These are phyloP conservation scores for Senna siamea DNA, from an alignment of 306 rosid genomes.

Conservation along the genomic window DNA sequence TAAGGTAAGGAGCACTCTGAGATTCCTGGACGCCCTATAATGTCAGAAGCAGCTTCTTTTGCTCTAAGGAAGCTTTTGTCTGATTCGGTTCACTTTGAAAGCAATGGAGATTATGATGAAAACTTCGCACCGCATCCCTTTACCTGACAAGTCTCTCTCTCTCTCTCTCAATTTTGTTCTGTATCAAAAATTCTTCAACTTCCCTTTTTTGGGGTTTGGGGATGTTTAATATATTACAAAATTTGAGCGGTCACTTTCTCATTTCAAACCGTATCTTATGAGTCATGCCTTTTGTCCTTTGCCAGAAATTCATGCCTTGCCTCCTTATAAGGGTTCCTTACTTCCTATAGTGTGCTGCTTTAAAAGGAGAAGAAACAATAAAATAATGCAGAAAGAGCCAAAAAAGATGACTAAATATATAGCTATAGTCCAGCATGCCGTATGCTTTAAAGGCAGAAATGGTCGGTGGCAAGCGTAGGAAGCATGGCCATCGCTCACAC, in stretches of 20 bases:
- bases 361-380: constrained; percentile 38
- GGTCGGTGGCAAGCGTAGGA: constrained; percentile 15
- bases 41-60: constrained; percentile 67
- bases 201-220: constrained; percentile 37
- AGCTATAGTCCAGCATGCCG: constrained; percentile 26
- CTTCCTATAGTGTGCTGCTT: constrained; percentile 38
- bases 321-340: constrained; percentile 60
- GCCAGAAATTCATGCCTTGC: constrained; percentile 74
- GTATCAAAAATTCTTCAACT: constrained; percentile 30
- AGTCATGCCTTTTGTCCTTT: constrained; percentile 61
- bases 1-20: constrained; percentile 45
- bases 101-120: constrained; percentile 61
- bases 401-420: constrained; percentile 29
- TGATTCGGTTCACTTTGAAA: constrained; percentile 63
- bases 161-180: constrained; percentile 31
- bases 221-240: constrained; percentile 35
- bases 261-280: constrained; percentile 49
- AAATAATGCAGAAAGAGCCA: constrained; percentile 40
- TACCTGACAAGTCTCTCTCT: constrained; percentile 47
- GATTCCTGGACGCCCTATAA: constrained; percentile 67
- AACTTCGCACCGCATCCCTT: constrained; percentile 40
- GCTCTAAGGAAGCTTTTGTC: constrained; percentile 64
- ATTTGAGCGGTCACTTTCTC: constrained; percentile 54
- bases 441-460: constrained; percentile 34
- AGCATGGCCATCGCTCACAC: constrained; percentile 27